Conservation (phyloP, 139 green algal genomes). For the Nannochloris sp. region DNA sequence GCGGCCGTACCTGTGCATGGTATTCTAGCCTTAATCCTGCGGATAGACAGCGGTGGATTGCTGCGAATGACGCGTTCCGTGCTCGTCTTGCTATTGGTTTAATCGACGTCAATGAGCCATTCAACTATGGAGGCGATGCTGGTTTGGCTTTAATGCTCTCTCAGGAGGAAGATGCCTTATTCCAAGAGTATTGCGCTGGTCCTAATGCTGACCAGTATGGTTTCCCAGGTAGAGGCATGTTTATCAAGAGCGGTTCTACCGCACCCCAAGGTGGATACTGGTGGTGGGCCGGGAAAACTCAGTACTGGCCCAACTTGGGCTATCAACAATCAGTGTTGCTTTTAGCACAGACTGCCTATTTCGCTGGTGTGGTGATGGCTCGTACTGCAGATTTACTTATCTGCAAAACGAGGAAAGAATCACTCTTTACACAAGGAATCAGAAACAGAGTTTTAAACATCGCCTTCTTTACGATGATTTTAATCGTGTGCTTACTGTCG, state of each 20-base stretch:
- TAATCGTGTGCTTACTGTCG: constrained; percentile 41
- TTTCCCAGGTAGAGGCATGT: constrained; percentile 31
- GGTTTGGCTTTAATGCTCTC: constrained; percentile 17
- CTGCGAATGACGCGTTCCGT: constrained; percentile 4
- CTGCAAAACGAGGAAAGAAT: constrained; percentile 70
- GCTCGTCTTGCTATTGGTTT: constrained; percentile 7
- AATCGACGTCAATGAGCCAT: constrained; percentile 10
- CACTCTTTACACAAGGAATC: constrained; percentile 50
- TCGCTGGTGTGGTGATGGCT: constrained; percentile 51
- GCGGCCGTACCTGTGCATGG: constrained; percentile 46
- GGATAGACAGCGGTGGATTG: not conserved
- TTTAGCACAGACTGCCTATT: constrained; percentile 69
- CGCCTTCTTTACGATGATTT: constrained; percentile 51
- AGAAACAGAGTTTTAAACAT: constrained; percentile 60
- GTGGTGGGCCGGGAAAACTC: constrained; percentile 50
- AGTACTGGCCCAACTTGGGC: constrained; percentile 48
- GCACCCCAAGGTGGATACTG: constrained; percentile 32
- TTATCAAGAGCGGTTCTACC: constrained; percentile 13
- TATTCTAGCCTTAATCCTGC: constrained; percentile 16
- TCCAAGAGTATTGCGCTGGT: constrained; percentile 38
- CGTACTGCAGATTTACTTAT: constrained; percentile 64
- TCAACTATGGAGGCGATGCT: constrained; percentile 8
- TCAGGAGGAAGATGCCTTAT: constrained; percentile 21
- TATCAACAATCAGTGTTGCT: constrained; percentile 50
- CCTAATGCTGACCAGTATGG: constrained; percentile 25